A percentile compares a stretch with the other conserved stretches of the same genome.
Conservation (phyloP, 1,139 yeast species). For the Blastobotrys indianensis region DNA sequence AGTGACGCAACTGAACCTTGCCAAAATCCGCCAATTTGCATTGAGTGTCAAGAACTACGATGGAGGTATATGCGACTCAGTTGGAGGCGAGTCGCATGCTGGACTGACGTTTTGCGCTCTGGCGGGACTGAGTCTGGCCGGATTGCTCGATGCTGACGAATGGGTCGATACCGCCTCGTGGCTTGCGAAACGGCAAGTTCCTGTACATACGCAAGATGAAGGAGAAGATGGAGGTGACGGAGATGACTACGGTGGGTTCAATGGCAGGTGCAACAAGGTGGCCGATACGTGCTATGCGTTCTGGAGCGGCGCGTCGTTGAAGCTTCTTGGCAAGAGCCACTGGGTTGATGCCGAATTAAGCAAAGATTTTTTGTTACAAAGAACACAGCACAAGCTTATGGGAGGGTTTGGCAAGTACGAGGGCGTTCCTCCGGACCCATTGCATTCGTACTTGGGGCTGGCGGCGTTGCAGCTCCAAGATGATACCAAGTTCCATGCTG, state of each 20-base stretch:
- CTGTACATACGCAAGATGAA: constrained; percentile 21
- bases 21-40: constrained; percentile 5
- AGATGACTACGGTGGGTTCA: constrained; percentile 69
- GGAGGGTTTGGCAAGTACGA: constrained; percentile 83
- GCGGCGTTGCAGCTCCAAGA: constrained; percentile 32
- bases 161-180: constrained; percentile 48
- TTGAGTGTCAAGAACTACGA: constrained; percentile 35
- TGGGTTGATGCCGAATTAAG: constrained; percentile 40
- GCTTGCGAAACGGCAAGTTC: constrained; percentile 57
- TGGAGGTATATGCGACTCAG: constrained; percentile 61
- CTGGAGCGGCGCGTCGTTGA: constrained; percentile 71
- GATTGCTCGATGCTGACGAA: constrained; percentile 21
- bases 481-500: constrained; percentile 22
- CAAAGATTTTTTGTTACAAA: constrained; percentile 44
- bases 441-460: constrained; percentile 38
- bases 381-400: constrained; percentile 55
- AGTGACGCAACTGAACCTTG: constrained; percentile 1
- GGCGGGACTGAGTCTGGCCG: constrained; percentile 51
- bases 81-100: constrained; percentile 68
- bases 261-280: constrained; percentile 79
- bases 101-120: constrained; percentile 87
- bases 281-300: constrained; percentile 91
- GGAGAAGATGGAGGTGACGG: constrained; percentile 34
- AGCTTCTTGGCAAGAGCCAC: constrained; percentile 34
- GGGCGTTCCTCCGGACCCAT: constrained; percentile 51